Evolutionary conservation across 768 basidiomycete genomes (phyloP), one percentile per base, ranked within the genome.

Genomic region (Antrodiella citrinella): DNA sequence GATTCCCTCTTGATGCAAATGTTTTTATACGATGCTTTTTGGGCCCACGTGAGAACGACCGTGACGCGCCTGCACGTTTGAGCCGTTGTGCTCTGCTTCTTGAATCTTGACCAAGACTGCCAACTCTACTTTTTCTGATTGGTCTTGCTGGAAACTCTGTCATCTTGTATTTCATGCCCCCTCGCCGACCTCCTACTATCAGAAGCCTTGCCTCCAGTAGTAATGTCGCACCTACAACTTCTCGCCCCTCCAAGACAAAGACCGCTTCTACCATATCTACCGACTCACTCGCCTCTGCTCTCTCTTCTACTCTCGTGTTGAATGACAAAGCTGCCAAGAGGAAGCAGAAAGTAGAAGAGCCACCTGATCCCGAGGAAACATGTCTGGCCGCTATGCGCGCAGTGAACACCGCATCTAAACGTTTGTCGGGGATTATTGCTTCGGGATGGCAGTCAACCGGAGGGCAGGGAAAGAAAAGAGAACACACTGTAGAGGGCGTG

Each of bases 371-470:
- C 3, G 75, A 73, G 47, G 70, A 74, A 35, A 62, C 62, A 26
- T 71, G 69, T 20, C 54, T 70, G 0, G 53, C 62, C 2, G 74
- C 78, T 1, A 90, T 88, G 87, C 74, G 75, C 19, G 65, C 71
- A 2, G 77, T 87, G 7, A 90, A 90, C 53, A 45, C 71, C 1
- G 75, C 80, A 0, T 77, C 82, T 4, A 84, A 84, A 55, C 69
- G 66, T 0, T 62, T 91, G 10, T 76, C 81, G 4, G 54, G 57
- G 1, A 50, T 77, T 9, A 62, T 76, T 24, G 77, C 83, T 54
- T 72, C 76, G 0, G 84, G 83, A 1, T 82, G 81, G 83, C 85
- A 79, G 65, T 63, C 59, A 4, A 47, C 51, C 26, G 61, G 62
- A 46, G 66, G 63, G 3, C 21, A 26, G 19, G 19, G 54, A 38